phyloP scores from a whole-genome alignment of 768 basidiomycete genomes.

The Megacollybia marginata region DNA sequence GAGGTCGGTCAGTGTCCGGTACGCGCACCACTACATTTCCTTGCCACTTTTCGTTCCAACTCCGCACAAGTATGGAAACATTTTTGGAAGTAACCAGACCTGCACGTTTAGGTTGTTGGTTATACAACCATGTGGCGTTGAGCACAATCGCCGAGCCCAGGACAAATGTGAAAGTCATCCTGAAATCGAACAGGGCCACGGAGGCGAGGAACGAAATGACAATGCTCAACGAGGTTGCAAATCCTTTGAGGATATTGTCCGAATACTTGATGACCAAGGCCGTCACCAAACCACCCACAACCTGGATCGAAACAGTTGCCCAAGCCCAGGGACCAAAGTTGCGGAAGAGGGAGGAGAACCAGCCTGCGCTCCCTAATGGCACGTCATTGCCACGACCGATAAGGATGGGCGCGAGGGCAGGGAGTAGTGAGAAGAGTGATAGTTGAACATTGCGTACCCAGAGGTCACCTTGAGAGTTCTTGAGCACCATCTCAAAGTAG shows the following conservation, averaged over 20 bases:
- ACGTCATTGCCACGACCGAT: slow-evolving; percentile 37
- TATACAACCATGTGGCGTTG: slow-evolving; percentile 88
- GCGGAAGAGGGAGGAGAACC: slow-evolving; percentile 54
- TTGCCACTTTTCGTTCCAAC: slow-evolving; percentile 13
- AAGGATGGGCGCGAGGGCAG: slow-evolving; percentile 75
- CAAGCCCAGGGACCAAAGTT: slow-evolving; percentile 92
- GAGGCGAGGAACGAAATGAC: slow-evolving; percentile 92
- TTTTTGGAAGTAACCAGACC: slow-evolving; percentile 7
- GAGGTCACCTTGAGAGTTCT: slow-evolving; percentile 80
- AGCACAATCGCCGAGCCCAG: slow-evolving; percentile 81
- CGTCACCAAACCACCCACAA: slow-evolving; percentile 86
- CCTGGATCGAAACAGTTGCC: slow-evolving; percentile 83
- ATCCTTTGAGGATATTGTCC: slow-evolving; percentile 89
- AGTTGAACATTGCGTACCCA: slow-evolving; percentile 98
- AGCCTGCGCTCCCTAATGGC: slow-evolving; percentile 17
- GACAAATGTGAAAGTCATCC: slow-evolving; percentile 79
- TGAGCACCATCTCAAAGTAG: slow-evolving; percentile 97
- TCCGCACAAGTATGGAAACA: slow-evolving; percentile 6
- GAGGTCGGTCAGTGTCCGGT: background rate
- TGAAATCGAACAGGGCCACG: slow-evolving; percentile 84
- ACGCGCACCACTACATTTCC: background rate
- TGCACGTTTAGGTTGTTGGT: slow-evolving; percentile 45
- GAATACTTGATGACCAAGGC: slow-evolving; percentile 94
- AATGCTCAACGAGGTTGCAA: slow-evolving; percentile 91
- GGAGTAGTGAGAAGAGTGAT: slow-evolving; percentile 88